Percentiles rank a stretch among this genome's conserved stretches.
These are phyloP conservation scores for Astragalus glycyphyllos DNA, from an alignment of 306 rosid genomes.

Conservation along the genomic window DNA sequence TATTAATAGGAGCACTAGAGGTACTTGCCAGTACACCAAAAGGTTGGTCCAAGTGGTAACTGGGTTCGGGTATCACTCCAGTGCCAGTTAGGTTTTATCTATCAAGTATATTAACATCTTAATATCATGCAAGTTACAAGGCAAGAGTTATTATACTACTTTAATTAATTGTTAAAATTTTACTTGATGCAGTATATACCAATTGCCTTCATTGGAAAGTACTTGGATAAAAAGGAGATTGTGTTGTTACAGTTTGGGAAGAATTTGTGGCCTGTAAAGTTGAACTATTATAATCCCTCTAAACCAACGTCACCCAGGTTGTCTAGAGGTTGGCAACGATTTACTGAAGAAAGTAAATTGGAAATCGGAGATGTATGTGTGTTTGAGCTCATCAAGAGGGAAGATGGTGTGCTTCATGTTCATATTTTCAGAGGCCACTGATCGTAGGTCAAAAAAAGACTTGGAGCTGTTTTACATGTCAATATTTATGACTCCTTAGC, in stretches of 20 bases:
- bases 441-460: not conserved
- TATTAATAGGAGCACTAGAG: too few species aligned
- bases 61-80: too few species aligned
- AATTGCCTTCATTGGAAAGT: too few species aligned
- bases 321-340: not conserved
- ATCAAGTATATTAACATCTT: too few species aligned
- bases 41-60: too few species aligned
- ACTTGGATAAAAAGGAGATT: not conserved
- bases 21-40: too few species aligned
- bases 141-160: too few species aligned
- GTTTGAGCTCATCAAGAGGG: slow-evolving; percentile 19
- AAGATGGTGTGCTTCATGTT: slow-evolving; percentile 18
- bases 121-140: too few species aligned
- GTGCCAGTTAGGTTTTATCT: too few species aligned
- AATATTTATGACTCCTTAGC: not conserved
- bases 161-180: too few species aligned
- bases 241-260: not conserved
- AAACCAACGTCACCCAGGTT: not conserved
- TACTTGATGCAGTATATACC: too few species aligned
- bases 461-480: not conserved
- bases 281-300: not conserved
- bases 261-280: not conserved
- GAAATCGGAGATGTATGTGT: slow-evolving; percentile 10
- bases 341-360: not conserved
- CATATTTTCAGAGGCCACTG: not conserved